Conservation (phyloP, 148 eudicot genomes). For the Rhododendron griersonianum region DNA sequence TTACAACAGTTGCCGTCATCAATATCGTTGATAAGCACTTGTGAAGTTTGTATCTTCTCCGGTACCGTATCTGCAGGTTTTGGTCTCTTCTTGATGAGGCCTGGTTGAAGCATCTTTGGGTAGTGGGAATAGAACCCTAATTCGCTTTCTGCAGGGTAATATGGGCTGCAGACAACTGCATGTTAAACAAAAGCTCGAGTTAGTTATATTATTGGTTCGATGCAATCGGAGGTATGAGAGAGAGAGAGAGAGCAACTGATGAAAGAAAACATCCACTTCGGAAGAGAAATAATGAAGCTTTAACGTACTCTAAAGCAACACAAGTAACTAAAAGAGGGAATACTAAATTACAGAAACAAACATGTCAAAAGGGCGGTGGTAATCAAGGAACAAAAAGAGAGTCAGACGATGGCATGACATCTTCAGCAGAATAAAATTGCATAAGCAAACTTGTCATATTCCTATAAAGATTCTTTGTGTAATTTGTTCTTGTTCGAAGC, state of each 20-base stretch:
- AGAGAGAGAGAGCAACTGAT: background rate
- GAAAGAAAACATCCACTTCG: no score
- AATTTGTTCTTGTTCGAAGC: background rate
- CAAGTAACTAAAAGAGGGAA: background rate
- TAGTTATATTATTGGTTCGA: background rate
- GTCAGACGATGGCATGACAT: background rate
- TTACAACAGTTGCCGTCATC: background rate
- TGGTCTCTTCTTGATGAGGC: constrained; percentile 23
- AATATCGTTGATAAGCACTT: background rate
- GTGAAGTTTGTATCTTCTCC: background rate
- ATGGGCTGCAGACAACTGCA: constrained; percentile 39
- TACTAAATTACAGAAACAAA: background rate
- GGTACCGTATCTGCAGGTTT: background rate
- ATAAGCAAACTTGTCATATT: background rate
- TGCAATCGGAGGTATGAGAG: background rate
- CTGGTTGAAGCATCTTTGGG: constrained; percentile 22
- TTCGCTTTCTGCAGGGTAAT: constrained; percentile 22
- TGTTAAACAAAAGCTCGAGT: background rate
- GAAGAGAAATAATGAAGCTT: background rate
- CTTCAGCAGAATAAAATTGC: background rate
- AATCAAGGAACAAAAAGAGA: background rate
- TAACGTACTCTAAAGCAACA: background rate
- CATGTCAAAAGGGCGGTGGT: background rate
- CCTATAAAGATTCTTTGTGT: background rate
- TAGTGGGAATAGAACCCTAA: constrained; percentile 26